Base-by-base conservation (phyloP, 2,329 filamentous ascomycete genomes). In the Diaporthe ampelina region DNA sequence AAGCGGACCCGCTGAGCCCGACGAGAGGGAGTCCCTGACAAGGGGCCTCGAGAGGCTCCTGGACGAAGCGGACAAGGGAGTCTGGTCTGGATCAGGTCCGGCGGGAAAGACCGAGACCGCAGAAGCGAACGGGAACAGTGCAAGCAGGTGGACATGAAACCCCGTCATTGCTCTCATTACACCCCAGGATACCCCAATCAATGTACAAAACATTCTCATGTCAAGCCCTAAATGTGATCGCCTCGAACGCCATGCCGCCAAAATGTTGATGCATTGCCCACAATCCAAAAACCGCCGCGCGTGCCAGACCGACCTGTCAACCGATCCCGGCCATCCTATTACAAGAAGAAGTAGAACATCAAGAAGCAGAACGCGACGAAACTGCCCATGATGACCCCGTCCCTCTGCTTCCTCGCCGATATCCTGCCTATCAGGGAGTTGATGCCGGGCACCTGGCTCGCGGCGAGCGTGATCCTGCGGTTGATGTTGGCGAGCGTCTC, bases 311-410 rank as follows among this genome's bases (percentile, higher is more conserved):
- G 17, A 32, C 52, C 43, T 24, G 32, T 19, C 13, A 32, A 17
- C 45, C n/a, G 24, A 11, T 43, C 4, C 40, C 43, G 54, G 26
- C 50, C 56, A 32, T 26, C 52, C 71, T 52, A 7, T 65, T 71
- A 97, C 81, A 91, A 85, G 81, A 97, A 94, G 83, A 92, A 97
- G 80, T 96, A 90, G 80, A 98, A 90, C 85, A 97, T 85, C 79
- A 98, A 84, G 81, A 97, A 97, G 85, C 97, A 98, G 79, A 98
- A 90, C 0, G 95, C 95, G 80, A 99, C 95, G 80, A 99, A 98
- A 61, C 88, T 87, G 24, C 95, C 97, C 86, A 99, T 90, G 77
- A 99, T 98, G 78, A 99, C 93, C 40, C 95, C 95, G 84, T 99
- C 97, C 79, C 97, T 92, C 82, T 96, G 91, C 89, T 97, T 97